Evolutionary conservation across 257 asterid species (phyloP).

Genomic region (Solanum commersonii): DNA sequence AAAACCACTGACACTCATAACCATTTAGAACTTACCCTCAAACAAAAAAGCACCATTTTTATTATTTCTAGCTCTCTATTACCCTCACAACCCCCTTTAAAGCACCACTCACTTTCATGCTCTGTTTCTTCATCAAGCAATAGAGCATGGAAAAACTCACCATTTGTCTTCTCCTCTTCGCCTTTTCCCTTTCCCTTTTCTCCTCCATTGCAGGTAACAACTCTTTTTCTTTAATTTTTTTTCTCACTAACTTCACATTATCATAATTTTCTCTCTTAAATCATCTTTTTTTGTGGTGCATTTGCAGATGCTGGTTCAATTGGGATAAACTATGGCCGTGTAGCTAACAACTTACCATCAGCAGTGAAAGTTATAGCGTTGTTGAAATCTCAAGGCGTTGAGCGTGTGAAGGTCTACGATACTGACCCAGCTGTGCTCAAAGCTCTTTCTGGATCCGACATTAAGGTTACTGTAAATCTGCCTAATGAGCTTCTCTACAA

Average conservation of each 20-base stretch:
- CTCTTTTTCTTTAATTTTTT: neutral
- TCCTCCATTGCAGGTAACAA: neutral
- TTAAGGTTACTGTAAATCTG: slow-evolving; percentile 57
- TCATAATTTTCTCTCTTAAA: too few relatives aligned
- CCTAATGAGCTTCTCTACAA: slow-evolving; percentile 78
- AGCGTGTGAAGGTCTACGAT: slow-evolving; percentile 75
- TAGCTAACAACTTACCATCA: slow-evolving; percentile 79
- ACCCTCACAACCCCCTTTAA: neutral
- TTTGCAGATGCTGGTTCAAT: slow-evolving; percentile 35
- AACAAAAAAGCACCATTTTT: neutral
- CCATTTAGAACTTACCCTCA: neutral
- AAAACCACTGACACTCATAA: neutral
- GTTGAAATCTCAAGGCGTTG: slow-evolving; percentile 55
- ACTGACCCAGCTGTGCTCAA: slow-evolving; percentile 73
- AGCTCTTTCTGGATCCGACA: slow-evolving; percentile 67
- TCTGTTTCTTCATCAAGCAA: neutral
- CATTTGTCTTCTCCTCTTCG: neutral
- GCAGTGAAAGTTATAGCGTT: slow-evolving; percentile 57
- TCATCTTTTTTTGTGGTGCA: neutral
- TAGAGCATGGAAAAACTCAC: neutral
- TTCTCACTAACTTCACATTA: neutral
- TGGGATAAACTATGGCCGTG: slow-evolving; percentile 82
- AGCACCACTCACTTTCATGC: neutral
- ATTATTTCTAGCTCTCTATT: neutral
- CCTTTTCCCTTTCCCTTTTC: neutral